A percentile compares a stretch with the other conserved stretches of the same genome.
Conservation (phyloP, 192 early-diverging fungal genomes). For the Paraglomus occultum region DNA sequence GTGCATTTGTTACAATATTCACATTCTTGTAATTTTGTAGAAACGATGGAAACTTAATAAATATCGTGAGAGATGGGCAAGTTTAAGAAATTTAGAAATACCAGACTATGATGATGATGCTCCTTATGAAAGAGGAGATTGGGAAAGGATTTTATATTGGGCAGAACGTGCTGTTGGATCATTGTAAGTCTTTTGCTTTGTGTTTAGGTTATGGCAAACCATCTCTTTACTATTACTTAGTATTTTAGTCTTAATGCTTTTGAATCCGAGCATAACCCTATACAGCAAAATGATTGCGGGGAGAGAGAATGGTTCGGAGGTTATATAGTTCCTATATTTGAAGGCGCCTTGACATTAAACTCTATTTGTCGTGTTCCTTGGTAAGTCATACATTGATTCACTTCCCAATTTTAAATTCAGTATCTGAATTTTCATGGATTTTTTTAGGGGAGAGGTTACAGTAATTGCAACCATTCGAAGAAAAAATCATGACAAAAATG, state of each 20-base stretch:
- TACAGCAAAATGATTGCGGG: slow-evolving; percentile 23
- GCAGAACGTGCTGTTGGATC: slow-evolving; percentile 17
- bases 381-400: slow-evolving; percentile 21
- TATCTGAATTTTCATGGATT: not conserved
- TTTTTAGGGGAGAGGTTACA: slow-evolving; percentile 16
- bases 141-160: slow-evolving; percentile 20
- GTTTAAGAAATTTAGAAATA: slow-evolving; percentile 22
- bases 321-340: slow-evolving; percentile 31
- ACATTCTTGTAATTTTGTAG: slow-evolving; percentile 10
- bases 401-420: slow-evolving; percentile 1
- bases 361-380: slow-evolving; percentile 19
- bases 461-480: slow-evolving; percentile 1
- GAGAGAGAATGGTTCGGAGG: slow-evolving; percentile 25
- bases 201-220: not conserved
- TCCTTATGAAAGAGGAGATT: slow-evolving; percentile 15
- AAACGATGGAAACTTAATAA: slow-evolving; percentile 17
- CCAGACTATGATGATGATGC: slow-evolving; percentile 22
- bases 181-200: slow-evolving; percentile 28
- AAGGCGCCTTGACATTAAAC: slow-evolving; percentile 30
- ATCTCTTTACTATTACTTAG: slow-evolving; percentile 11
- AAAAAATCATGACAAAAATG: slow-evolving; percentile 20
- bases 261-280: slow-evolving; percentile 22
- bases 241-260: slow-evolving; percentile 28
- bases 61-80: slow-evolving; percentile 24
- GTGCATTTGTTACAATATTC: not conserved